These are phyloP conservation scores for Heterobasidion parviporum DNA, from an alignment of 1,284 basidiomycete species.

Conservation along the genomic window DNA sequence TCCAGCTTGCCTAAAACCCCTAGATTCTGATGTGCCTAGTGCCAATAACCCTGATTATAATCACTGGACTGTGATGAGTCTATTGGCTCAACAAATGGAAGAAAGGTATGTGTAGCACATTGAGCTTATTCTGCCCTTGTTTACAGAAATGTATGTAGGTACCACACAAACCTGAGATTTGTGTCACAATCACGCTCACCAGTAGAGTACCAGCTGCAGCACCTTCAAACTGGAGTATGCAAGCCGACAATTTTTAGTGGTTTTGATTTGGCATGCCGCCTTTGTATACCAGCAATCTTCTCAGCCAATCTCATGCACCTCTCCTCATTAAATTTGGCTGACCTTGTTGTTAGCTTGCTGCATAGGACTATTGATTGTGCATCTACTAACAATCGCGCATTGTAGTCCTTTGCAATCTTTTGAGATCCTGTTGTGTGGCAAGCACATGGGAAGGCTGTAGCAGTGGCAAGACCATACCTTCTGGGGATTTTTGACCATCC, in stretches of 20 bases:
- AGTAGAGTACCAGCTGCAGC: constrained; percentile 1
- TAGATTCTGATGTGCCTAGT: constrained; percentile 14
- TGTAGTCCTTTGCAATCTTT: constrained; percentile 26
- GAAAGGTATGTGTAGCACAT: no score
- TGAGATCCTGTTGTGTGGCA: constrained; percentile 18
- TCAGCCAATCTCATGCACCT: constrained; percentile 30
- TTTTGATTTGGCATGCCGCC: constrained; percentile 6
- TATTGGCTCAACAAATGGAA: no score
- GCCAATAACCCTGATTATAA: constrained; percentile 21
- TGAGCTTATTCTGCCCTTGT: no score
- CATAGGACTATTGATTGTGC: constrained; percentile 18
- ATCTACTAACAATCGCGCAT: constrained; percentile 8
- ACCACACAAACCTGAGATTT: no score
- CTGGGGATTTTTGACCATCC: constrained; percentile 24
- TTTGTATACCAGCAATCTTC: constrained; percentile 21
- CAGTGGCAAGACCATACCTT: constrained; percentile 17
- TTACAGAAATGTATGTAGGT: no score
- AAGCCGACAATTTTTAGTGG: constrained; percentile 16
- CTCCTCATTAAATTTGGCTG: constrained; percentile 18
- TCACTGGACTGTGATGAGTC: no score
- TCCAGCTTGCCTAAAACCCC: constrained; percentile 21
- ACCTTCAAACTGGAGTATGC: constrained; percentile 14
- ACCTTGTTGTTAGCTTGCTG: constrained; percentile 23
- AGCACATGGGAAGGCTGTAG: constrained; percentile 21
- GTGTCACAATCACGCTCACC: not conserved